These are phyloP conservation scores for Trametes villosa DNA, from an alignment of 768 basidiomycete species.

Conservation along the genomic window DNA sequence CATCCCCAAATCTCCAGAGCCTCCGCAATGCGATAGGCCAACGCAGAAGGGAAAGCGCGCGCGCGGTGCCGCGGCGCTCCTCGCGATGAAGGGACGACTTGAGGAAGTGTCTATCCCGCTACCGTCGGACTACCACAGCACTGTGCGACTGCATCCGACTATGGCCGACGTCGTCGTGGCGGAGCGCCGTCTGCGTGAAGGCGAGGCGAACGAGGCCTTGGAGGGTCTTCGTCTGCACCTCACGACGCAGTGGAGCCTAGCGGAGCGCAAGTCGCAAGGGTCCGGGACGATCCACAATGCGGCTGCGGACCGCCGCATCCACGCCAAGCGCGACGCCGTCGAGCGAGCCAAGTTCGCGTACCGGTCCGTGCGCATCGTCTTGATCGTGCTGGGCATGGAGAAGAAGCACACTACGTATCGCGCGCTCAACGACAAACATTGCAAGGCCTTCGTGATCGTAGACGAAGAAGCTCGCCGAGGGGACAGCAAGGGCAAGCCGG, in stretches of 20 bases:
- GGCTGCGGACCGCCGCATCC: background rate
- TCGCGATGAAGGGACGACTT: background rate
- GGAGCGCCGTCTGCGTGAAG: background rate
- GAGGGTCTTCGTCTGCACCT: slow-evolving; percentile 9
- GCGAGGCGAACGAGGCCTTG: slow-evolving; percentile 9
- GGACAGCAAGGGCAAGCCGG: background rate
- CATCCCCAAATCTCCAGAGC: background rate
- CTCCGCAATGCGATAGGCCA: background rate
- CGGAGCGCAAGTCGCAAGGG: background rate
- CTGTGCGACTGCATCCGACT: background rate
- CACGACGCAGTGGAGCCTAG: background rate
- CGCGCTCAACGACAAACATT: background rate
- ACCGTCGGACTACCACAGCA: background rate
- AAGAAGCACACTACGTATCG: background rate
- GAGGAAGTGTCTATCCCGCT: background rate
- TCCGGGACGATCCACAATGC: background rate
- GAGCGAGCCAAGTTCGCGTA: background rate
- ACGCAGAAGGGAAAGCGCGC: too few species aligned
- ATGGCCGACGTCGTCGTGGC: background rate
- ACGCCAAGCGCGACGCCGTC: background rate
- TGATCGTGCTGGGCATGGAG: background rate
- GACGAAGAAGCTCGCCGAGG: background rate
- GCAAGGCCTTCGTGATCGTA: background rate
- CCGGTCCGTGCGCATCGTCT: background rate
- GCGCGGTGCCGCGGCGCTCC: background rate